Evolutionary conservation across 1,284 basidiomycete genomes (phyloP), one percentile per base, ranked within the genome.

Genomic region (Trametes versicolor): DNA sequence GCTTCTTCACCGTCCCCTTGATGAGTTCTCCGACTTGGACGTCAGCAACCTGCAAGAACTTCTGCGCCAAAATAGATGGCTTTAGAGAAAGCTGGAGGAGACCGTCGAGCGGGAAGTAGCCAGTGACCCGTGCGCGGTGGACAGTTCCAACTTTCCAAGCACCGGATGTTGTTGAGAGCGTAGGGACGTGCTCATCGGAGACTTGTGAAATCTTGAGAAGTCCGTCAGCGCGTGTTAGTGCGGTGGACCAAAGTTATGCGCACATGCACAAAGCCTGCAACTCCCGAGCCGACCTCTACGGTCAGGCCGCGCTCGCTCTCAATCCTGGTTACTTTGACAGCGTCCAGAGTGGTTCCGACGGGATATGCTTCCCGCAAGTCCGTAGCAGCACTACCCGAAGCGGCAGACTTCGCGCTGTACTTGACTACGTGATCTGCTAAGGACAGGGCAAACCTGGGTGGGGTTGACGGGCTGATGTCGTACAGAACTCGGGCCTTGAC

Each of bases 401-500:
- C 60, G 71, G 73, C 39, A 66, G 71, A 63, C 71, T 81, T 82
- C 53, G 76, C 72, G 13, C 79, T 78, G 41, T 95, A 81, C 29
- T 79, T 77, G 39, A 97, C 64, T 55, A 97, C 81, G 73, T 98
- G 95, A 9, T 90, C 87, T 12, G 88, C 82, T 29, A 95, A 79
- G 12, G 91, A 90, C 45, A 98, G 81, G n/a, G 90, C 90, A 77
- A 97, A 97, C 66, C 87, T 87, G 1, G 92, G 93, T 47, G 91
- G 94, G 12, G 86, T 86, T 13, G 86, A 79, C 15, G 79, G 80
- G n/a, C 87, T 85, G 65, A 92, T 87, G 73, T 94, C 88, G 79
- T 97, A 99, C 37, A 99, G 79, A 41, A 99, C 85, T 68, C 98
- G 84, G 0, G 94, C 92, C 74, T 93, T 95, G 72, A 99, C 81